Evolutionary conservation across 345 rosid species (phyloP).

Genomic region (Boechera stricta): DNA sequence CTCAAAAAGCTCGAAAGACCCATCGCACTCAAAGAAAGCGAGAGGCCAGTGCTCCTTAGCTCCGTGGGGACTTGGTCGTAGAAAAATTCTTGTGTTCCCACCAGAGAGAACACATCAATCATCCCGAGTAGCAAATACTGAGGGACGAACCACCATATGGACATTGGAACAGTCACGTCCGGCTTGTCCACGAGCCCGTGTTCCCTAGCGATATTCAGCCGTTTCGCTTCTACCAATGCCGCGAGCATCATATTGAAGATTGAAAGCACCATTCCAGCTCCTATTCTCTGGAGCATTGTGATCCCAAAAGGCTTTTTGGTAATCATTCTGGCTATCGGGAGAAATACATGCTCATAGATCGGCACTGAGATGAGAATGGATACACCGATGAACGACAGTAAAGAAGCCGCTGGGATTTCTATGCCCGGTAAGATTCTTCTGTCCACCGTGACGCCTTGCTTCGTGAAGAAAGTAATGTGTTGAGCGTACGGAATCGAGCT

Average conservation of each 20-base stretch:
- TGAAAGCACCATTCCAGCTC: constrained; percentile 43
- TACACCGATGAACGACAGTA: constrained; percentile 62
- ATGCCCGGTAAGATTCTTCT: constrained; percentile 58
- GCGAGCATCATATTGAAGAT: constrained; percentile 35
- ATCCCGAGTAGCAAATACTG: constrained; percentile 44
- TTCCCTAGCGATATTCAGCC: constrained; percentile 24
- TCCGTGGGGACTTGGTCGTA: constrained; percentile 44
- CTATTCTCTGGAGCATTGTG: constrained; percentile 47
- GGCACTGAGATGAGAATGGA: constrained; percentile 64
- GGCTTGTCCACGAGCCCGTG: constrained; percentile 23
- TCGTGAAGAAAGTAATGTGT: constrained; percentile 69
- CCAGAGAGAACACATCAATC: constrained; percentile 37
- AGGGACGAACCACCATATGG: constrained; percentile 51
- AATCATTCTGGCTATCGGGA: constrained; percentile 53
- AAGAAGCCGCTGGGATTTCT: constrained; percentile 67
- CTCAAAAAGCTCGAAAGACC: constrained; percentile 42
- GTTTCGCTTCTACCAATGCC: constrained; percentile 38
- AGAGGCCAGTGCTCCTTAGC: constrained; percentile 40
- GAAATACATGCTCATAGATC: constrained; percentile 52
- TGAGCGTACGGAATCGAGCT: constrained; percentile 64
- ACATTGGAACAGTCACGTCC: constrained; percentile 36
- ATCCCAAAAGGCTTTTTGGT: constrained; percentile 44
- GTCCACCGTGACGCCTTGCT: constrained; percentile 74
- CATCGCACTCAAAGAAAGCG: constrained; percentile 39
- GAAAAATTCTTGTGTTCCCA: constrained; percentile 43